Evolutionary conservation across 495 filamentous ascomycete genomes (phyloP).

Genomic region (Podospora australis): DNA sequence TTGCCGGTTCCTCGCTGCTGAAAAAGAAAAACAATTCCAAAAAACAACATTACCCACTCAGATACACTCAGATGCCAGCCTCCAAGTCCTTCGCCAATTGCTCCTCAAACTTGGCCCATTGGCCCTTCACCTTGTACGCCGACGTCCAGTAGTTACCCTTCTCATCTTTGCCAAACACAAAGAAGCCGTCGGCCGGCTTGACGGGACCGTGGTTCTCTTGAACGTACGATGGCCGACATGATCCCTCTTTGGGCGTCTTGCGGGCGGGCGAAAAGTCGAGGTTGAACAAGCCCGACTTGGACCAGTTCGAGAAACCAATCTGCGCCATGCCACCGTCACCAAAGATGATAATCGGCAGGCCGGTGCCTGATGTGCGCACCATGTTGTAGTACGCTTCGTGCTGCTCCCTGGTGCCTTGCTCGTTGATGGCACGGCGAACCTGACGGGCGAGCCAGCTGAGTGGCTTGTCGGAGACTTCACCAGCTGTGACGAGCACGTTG

Average conservation of each 20-base stretch:
- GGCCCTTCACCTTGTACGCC: conserved; percentile 27
- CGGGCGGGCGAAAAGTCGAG: conserved; percentile 39
- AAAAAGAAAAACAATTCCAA: no score
- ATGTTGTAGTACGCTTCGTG: conserved; percentile 33
- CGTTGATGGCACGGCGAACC: conserved; percentile 35
- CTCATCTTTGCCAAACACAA: conserved; percentile 43
- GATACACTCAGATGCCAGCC: background rate
- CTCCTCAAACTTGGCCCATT: conserved; percentile 32
- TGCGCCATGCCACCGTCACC: conserved; percentile 35
- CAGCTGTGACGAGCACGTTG: conserved; percentile 28
- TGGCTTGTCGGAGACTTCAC: conserved; percentile 33
- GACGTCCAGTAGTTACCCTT: conserved; percentile 45
- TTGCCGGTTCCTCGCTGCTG: no score
- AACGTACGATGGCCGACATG: conserved; percentile 18
- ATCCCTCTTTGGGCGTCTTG: background rate
- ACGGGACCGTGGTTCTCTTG: conserved; percentile 29
- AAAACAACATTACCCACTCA: no score
- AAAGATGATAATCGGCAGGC: conserved; percentile 28
- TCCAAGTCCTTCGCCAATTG: conserved; percentile 19
- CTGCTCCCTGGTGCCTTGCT: conserved; percentile 40
- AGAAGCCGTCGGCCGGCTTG: conserved; percentile 27
- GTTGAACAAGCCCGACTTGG: conserved; percentile 34
- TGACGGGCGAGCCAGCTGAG: conserved; percentile 32
- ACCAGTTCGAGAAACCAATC: conserved; percentile 40
- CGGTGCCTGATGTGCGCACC: conserved; percentile 12